phyloP scores from a whole-genome alignment of 1,139 yeast genomes.

The Geotrichum histeridarum region DNA sequence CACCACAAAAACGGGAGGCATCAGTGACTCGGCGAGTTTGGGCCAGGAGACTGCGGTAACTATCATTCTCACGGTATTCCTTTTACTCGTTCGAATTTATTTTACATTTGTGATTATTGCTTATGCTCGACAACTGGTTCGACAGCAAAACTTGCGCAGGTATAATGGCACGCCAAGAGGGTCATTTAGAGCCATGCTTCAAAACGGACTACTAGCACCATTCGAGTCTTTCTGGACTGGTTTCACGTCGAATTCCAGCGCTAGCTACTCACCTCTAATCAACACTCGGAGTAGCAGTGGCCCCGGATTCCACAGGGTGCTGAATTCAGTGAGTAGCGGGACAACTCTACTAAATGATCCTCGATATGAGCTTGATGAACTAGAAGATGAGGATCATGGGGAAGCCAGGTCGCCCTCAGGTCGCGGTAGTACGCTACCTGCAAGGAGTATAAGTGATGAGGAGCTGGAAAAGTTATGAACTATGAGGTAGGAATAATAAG shows the following conservation, averaged over 20 bases:
- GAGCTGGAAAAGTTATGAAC: not conserved
- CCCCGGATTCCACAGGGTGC: not conserved
- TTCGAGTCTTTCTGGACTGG: constrained; percentile 46
- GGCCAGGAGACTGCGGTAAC: constrained; percentile 69
- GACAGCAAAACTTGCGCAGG: constrained; percentile 35
- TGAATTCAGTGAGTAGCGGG: constrained; percentile 2
- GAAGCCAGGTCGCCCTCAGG: not conserved
- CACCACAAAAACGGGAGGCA: constrained; percentile 13
- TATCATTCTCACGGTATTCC: constrained; percentile 49
- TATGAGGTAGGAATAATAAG: not conserved
- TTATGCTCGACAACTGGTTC: constrained; percentile 47
- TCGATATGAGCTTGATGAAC: not conserved
- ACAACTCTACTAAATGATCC: not conserved
- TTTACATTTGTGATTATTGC: constrained; percentile 60
- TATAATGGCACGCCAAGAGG: constrained; percentile 36
- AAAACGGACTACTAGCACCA: constrained; percentile 30
- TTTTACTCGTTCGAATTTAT: constrained; percentile 56
- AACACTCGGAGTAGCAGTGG: too few relatives aligned
- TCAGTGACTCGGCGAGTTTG: constrained; percentile 59
- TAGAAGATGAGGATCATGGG: not conserved
- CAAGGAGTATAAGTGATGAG: not conserved
- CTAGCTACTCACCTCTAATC: constrained; percentile 2
- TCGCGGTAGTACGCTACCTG: not conserved
- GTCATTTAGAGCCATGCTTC: constrained; percentile 33
- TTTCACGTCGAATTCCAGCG: constrained; percentile 27